Conservation (phyloP, 331 rosid genomes). For the Acacia pycnantha region DNA sequence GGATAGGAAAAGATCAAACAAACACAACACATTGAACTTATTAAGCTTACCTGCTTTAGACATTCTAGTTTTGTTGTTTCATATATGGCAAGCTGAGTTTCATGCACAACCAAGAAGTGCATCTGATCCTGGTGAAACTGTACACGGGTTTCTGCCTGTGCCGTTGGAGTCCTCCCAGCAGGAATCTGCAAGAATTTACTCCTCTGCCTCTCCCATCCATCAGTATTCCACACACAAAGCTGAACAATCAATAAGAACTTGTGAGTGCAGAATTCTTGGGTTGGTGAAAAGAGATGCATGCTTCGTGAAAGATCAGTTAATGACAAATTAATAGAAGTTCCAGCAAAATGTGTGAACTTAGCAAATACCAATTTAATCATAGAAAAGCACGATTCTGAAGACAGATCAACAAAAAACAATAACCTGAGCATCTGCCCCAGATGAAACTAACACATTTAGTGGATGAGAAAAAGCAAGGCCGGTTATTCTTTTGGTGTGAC, state of each 20-base stretch:
- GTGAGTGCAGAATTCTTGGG: background rate
- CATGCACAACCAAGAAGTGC: constrained; percentile 82
- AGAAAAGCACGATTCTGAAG: constrained; percentile 17
- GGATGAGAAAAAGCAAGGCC: constrained; percentile 95
- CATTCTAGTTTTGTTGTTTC: constrained; percentile 77
- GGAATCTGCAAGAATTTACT: constrained; percentile 75
- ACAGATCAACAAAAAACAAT: constrained; percentile 8
- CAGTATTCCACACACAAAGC: constrained; percentile 88
- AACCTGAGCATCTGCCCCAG: constrained; percentile 99
- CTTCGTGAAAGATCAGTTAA: constrained; percentile 14
- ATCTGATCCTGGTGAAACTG: constrained; percentile 90
- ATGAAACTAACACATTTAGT: constrained; percentile 81
- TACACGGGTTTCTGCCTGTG: constrained; percentile 82
- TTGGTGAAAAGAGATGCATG: background rate
- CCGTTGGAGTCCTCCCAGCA: constrained; percentile 66
- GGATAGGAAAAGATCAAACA: background rate
- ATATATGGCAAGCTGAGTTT: constrained; percentile 82
- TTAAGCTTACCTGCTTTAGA: constrained; percentile 58
- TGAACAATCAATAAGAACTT: constrained; percentile 31
- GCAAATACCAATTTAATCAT: background rate
- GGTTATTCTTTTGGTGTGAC: constrained; percentile 93
- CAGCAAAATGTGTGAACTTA: background rate
- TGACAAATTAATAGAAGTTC: background rate
- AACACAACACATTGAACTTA: background rate
- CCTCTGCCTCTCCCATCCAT: constrained; percentile 92